Percentiles rank a stretch among this genome's conserved stretches.
Evolutionary conservation across 805 yeast species (phyloP).

Genomic region (Pichia nanzhaoensis): DNA sequence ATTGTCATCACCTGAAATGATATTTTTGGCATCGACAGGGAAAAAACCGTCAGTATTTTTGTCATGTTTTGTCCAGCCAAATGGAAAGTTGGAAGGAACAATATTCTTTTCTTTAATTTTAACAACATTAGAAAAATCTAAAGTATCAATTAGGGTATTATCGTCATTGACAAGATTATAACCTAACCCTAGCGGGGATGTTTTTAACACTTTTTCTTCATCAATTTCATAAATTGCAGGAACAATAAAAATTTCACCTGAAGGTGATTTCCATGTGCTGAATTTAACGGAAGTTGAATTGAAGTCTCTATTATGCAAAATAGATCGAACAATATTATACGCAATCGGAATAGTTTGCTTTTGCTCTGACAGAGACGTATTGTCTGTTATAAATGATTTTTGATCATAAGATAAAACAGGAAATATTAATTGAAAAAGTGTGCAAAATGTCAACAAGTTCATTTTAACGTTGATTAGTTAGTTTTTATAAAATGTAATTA

Average conservation of each 20-base stretch:
- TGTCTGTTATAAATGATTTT: too few relatives aligned
- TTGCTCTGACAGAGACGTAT: too few relatives aligned
- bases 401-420: too few relatives aligned
- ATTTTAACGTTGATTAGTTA: too few relatives aligned
- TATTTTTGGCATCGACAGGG: slow-evolving; percentile 26
- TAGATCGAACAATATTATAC: slow-evolving; percentile 15
- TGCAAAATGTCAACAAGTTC: too few relatives aligned
- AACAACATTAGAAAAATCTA: slow-evolving; percentile 5
- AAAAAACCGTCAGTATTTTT: slow-evolving; percentile 13
- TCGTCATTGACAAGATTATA: slow-evolving; percentile 11
- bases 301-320: slow-evolving; percentile 18
- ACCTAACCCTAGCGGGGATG: slow-evolving; percentile 10
- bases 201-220: background rate
- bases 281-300: slow-evolving; percentile 15
- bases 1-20: slow-evolving; percentile 21
- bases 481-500: background rate
- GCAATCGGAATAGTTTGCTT: background rate
- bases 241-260: slow-evolving; percentile 20
- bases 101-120: slow-evolving; percentile 24
- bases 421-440: too few relatives aligned
- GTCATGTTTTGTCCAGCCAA: slow-evolving; percentile 19
- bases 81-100: slow-evolving; percentile 25
- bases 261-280: slow-evolving; percentile 26
- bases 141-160: slow-evolving; percentile 5
- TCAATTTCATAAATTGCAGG: slow-evolving; percentile 13